Conservation (phyloP, 163 green algal species). For the Volvox carteri region DNA sequence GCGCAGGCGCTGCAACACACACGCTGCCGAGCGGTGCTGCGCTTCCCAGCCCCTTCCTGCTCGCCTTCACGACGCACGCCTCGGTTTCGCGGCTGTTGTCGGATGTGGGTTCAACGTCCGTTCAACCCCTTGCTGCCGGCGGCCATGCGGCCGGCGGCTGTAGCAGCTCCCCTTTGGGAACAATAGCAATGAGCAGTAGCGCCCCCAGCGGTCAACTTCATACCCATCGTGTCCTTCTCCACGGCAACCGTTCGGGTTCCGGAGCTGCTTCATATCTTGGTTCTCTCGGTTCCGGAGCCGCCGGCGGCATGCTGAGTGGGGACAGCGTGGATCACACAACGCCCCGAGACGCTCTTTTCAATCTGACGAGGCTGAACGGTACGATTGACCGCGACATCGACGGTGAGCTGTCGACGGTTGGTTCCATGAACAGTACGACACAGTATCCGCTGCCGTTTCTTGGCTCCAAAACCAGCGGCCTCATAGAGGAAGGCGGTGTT, state of each 20-base stretch:
- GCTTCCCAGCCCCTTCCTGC: not conserved
- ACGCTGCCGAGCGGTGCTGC: too few species aligned
- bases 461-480: not conserved
- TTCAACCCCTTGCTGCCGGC: not conserved
- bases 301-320: not conserved
- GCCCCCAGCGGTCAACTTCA: not conserved
- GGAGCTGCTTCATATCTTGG: not conserved
- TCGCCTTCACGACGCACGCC: not conserved
- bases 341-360: not conserved
- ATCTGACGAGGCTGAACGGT: not conserved
- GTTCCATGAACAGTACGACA: not conserved
- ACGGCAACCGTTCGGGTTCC: not conserved
- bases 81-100: not conserved
- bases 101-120: not conserved
- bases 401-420: slow-evolving; percentile 36
- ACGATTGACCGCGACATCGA: not conserved
- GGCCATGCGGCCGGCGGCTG: too few species aligned
- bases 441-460: slow-evolving; percentile 32
- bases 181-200: not conserved
- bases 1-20: too few species aligned
- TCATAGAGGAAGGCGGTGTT: slow-evolving; percentile 27
- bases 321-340: not conserved
- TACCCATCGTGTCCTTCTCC: not conserved
- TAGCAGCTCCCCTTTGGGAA: not conserved
- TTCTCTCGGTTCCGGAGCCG: not conserved